Base-by-base conservation (phyloP, 345 rosid genomes). In the Aegle marmelos region DNA sequence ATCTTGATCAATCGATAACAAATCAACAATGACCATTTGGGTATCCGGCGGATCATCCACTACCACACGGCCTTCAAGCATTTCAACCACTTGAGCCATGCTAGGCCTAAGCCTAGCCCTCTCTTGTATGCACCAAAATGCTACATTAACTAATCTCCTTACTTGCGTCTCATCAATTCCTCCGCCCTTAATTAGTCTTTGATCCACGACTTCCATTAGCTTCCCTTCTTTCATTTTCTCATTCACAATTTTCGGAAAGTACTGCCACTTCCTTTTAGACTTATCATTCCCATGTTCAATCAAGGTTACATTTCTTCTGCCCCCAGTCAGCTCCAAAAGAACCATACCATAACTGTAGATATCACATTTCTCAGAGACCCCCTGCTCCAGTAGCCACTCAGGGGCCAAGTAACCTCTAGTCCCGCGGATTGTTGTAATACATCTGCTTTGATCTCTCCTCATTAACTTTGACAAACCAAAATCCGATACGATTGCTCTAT, bases 111-210 rank as follows among this genome's bases (percentile, higher is more conserved):
- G 87, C 81, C 81, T 81, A 24, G 89, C 82, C 79, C 71, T 86
- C 84, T 91, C 97, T 59, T 95, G 98, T 79, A 93, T 89, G 84
- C 98, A 95, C 98, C 98, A 95, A 70, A 94, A 77, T 8, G 97
- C 98, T 31, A 91, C 85, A 67, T 78, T 67, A 4, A 87, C 89
- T 79, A 93, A 7, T 80, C 85, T 89, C 84, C 56, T 89, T 56
- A 93, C 84, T 62, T 89, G 82, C 68, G 69, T 89, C 85, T 94
- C 98, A 5, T 90, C 89, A 7, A 93, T 25, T 0, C 80, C 90
- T 56, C 89, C 89, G 0, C 48, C 77, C 31, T 82, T 89, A 7
- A 82, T 5, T 30, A 95, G 76, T 79, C 97, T 79, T 0, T 22
- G 68, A 81, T 95, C 98, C 5, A 95, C 93, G 28, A 85, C 85